Conservation (phyloP, 768 basidiomycete species). For the Mycena venus region DNA sequence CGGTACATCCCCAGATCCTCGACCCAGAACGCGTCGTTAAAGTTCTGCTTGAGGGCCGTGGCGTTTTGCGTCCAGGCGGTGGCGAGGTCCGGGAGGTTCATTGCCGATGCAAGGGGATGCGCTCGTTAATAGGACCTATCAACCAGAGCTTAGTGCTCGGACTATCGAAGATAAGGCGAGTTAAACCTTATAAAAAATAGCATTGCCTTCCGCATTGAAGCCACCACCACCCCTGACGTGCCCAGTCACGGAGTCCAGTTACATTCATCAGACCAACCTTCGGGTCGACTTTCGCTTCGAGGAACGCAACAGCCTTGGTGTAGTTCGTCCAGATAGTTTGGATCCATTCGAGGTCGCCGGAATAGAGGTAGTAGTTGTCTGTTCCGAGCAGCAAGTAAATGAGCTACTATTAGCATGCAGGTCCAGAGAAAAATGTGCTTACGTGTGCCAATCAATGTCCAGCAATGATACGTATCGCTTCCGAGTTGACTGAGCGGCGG, state of each 20-base stretch:
- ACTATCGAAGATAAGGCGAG: slow-evolving; percentile 1
- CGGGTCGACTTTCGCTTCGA: slow-evolving; percentile 63
- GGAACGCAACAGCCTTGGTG: slow-evolving; percentile 67
- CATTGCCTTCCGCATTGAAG: slow-evolving; percentile 69
- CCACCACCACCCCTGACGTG: slow-evolving; percentile 68
- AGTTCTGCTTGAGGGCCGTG: slow-evolving; percentile 59
- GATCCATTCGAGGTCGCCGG: slow-evolving; percentile 68
- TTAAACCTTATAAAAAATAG: slow-evolving; percentile 61
- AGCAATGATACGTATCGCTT: slow-evolving; percentile 69
- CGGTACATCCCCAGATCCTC: slow-evolving; percentile 62
- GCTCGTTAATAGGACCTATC: slow-evolving; percentile 63
- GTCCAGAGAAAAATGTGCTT: slow-evolving; percentile 26
- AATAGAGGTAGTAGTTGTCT: slow-evolving; percentile 71
- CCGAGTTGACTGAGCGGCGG: slow-evolving; percentile 61
- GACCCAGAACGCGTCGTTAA: slow-evolving; percentile 68
- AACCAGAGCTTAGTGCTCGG: neutral
- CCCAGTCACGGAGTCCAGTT: slow-evolving; percentile 72
- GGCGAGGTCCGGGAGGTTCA: slow-evolving; percentile 52
- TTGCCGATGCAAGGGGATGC: slow-evolving; percentile 57
- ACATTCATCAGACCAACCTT: slow-evolving; percentile 65
- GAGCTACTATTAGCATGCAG: neutral
- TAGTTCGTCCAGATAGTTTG: slow-evolving; percentile 66
- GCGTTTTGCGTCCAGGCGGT: slow-evolving; percentile 59
- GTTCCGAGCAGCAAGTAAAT: neutral
- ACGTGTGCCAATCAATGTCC: slow-evolving; percentile 73